These are phyloP conservation scores for Neoboletus brunneissimus DNA, from an alignment of 768 basidiomycete genomes.

Conservation along the genomic window DNA sequence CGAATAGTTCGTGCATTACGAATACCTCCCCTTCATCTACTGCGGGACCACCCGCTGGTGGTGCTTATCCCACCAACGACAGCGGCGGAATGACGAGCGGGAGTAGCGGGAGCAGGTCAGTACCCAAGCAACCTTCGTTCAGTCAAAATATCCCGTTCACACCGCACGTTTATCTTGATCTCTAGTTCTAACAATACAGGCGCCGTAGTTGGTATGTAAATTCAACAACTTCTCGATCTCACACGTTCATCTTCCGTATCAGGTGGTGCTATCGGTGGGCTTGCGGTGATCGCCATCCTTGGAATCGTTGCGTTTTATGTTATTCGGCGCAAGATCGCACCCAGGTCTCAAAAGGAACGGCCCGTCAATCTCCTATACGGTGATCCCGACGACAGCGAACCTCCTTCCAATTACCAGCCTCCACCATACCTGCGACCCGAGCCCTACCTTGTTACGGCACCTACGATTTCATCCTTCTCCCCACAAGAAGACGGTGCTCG, in stretches of 20 bases:
- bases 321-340: conserved; percentile 44
- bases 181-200: conserved; percentile 40
- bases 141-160: background rate
- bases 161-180: background rate
- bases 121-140: conserved; percentile 1
- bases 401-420: conserved; percentile 43
- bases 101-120: conserved; percentile 28
- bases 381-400: conserved; percentile 51
- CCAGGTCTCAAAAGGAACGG: conserved; percentile 47
- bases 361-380: conserved; percentile 65
- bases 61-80: conserved; percentile 59
- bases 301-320: conserved; percentile 46
- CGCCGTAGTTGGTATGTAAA: conserved; percentile 46
- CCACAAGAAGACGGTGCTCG: conserved; percentile 29
- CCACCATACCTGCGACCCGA: conserved; percentile 75
- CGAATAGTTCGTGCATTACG: conserved; percentile 54
- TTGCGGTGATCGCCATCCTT: conserved; percentile 45
- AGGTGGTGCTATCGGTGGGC: conserved; percentile 58
- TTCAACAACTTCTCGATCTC: background rate
- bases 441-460: conserved; percentile 70
- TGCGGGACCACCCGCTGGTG: conserved; percentile 72
- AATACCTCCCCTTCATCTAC: conserved; percentile 71
- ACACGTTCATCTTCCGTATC: conserved; percentile 6
- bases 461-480: conserved; percentile 44
- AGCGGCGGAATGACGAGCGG: conserved; percentile 34